phyloP scores from a whole-genome alignment of 305 asterid species.

The Solanum hybrid region DNA sequence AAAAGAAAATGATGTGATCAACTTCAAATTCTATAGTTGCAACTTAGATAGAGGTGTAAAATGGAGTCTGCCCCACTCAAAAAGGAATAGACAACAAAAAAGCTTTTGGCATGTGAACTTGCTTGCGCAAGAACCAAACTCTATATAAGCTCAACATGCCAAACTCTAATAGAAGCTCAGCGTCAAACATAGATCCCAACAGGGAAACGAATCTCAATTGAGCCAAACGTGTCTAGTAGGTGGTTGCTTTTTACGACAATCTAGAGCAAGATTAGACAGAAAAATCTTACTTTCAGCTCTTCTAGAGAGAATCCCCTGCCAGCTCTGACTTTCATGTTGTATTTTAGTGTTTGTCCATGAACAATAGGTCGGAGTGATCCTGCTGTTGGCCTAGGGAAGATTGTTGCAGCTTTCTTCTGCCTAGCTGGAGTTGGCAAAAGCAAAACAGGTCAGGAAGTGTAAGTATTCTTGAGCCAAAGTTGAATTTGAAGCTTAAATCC shows the following conservation, averaged over 20 bases:
- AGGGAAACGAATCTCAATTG: neutral
- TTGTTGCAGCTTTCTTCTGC: slow-evolving; percentile 61
- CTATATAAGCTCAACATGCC: neutral
- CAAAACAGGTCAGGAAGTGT: neutral
- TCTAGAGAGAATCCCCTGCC: slow-evolving; percentile 66
- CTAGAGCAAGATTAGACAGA: neutral
- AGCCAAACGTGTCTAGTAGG: neutral
- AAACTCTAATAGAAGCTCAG: slow-evolving; percentile 8
- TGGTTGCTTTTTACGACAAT: neutral
- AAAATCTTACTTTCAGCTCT: slow-evolving; percentile 49
- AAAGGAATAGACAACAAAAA: neutral
- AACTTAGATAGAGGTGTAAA: neutral
- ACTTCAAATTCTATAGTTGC: neutral
- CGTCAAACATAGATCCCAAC: slow-evolving; percentile 12
- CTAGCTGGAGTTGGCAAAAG: slow-evolving; percentile 37
- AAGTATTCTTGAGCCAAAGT: neutral
- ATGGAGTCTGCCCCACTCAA: neutral
- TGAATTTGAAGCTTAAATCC: too few species aligned
- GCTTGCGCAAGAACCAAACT: neutral
- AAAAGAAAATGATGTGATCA: neutral
- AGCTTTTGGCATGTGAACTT: neutral
- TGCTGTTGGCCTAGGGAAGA: slow-evolving; percentile 74
- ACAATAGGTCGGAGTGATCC: slow-evolving; percentile 76
- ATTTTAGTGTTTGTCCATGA: slow-evolving; percentile 68
- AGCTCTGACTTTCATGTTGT: slow-evolving; percentile 69